phyloP scores from a whole-genome alignment of 1,284 basidiomycete genomes.

The Taiwanofungus camphoratus region DNA sequence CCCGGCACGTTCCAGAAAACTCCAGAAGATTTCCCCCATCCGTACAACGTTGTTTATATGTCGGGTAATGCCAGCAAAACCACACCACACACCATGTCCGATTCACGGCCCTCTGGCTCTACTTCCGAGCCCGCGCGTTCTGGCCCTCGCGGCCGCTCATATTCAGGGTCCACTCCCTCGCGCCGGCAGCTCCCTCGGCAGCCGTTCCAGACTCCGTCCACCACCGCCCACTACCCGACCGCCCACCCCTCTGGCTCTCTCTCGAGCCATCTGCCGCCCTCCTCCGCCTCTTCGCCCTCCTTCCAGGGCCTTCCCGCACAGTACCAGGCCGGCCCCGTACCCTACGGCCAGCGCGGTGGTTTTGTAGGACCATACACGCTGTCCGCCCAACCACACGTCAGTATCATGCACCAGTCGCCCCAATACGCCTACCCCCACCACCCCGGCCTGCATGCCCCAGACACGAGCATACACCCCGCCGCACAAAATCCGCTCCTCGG shows the following conservation, averaged over 20 bases:
- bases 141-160: slow-evolving; percentile 20
- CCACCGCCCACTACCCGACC: slow-evolving; percentile 14
- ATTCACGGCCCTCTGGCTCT: slow-evolving; percentile 16
- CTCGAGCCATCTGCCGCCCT: slow-evolving; percentile 12
- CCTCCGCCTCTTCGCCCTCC: slow-evolving; percentile 12
- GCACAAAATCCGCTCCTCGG: slow-evolving; percentile 26
- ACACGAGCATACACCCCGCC: slow-evolving; percentile 24
- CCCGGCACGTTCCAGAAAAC: slow-evolving; percentile 25
- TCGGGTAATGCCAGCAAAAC: slow-evolving; percentile 17
- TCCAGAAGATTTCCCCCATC: slow-evolving; percentile 20
- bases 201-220: slow-evolving; percentile 16
- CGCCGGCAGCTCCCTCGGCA: slow-evolving; percentile 20
- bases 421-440: slow-evolving; percentile 35
- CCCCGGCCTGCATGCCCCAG: slow-evolving; percentile 27
- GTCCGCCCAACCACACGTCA: slow-evolving; percentile 35
- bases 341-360: slow-evolving; percentile 31
- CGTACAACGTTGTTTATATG: slow-evolving; percentile 17
- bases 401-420: slow-evolving; percentile 31
- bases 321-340: slow-evolving; percentile 16
- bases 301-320: slow-evolving; percentile 19
- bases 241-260: slow-evolving; percentile 10
- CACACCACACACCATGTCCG: slow-evolving; percentile 21
- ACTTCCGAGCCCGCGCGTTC: slow-evolving; percentile 19
- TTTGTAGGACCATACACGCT: slow-evolving; percentile 44
- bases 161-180: slow-evolving; percentile 16